phyloP scores from a whole-genome alignment of 164 flowering plant species.

The Taxillus chinensis region DNA sequence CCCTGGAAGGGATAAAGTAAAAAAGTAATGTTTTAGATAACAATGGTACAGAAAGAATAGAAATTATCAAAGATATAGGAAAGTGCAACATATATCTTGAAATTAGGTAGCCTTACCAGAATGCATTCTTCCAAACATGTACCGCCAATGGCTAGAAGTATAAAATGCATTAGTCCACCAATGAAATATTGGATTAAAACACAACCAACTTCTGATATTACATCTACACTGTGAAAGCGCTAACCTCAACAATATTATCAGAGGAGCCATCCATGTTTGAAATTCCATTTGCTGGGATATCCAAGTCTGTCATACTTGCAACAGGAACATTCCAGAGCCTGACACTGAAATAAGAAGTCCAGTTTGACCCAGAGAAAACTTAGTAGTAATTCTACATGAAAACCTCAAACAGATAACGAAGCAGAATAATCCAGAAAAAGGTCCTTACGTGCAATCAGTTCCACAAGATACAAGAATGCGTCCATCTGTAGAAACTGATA shows the following conservation, averaged over 20 bases:
- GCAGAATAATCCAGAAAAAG: neutral
- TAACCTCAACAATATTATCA: conserved; percentile 41
- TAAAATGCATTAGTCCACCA: conserved; percentile 6
- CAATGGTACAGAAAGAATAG: neutral
- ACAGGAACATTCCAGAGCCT: conserved; percentile 83
- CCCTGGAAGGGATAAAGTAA: conserved; percentile 30
- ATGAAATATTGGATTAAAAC: neutral
- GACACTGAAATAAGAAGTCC: conserved; percentile 37
- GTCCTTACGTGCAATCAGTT: conserved; percentile 77
- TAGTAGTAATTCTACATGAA: neutral
- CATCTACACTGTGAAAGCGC: neutral
- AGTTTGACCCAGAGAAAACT: too few relatives aligned
- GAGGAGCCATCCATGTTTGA: neutral
- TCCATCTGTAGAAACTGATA: conserved; percentile 94
- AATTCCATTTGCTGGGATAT: conserved; percentile 11
- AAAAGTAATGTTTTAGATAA: neutral
- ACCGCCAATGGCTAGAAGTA: conserved; percentile 59
- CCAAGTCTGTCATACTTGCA: conserved; percentile 29
- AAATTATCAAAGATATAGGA: neutral
- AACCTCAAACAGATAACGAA: neutral
- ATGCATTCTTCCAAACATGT: conserved; percentile 72
- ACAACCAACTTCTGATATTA: neutral
- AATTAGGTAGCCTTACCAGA: conserved; percentile 42
- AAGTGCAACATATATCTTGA: neutral
- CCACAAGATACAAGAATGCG: conserved; percentile 80